Conservation (phyloP, 148 eudicot genomes). For the Spergularia marina region DNA sequence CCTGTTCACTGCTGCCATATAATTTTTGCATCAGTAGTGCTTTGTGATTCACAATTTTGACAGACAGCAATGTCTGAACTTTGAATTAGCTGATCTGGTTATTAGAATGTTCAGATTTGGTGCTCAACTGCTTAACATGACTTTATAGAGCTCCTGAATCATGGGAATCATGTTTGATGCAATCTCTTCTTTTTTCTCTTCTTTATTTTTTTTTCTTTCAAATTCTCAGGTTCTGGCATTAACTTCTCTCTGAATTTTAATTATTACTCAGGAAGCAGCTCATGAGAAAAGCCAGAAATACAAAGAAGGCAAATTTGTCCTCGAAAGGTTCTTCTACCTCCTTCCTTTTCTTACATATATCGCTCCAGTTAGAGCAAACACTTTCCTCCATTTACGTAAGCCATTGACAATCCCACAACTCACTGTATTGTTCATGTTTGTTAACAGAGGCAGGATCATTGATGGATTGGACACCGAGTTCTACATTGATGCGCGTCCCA, state of each 20-base stretch:
- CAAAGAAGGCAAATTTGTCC: constrained; percentile 87
- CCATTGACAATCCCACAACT: not conserved
- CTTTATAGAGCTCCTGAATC: not conserved
- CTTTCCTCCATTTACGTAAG: not conserved
- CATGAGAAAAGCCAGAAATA: constrained; percentile 80
- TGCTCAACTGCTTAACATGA: too few species aligned
- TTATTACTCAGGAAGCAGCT: constrained; percentile 53
- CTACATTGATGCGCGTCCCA: constrained; percentile 56
- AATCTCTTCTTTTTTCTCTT: not conserved
- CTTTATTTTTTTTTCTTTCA: not conserved
- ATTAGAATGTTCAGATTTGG: too few species aligned
- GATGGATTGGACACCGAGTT: constrained; percentile 68
- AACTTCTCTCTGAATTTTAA: not conserved
- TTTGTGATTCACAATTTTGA: too few species aligned
- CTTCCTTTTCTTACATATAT: not conserved
- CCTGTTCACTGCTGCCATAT: too few species aligned
- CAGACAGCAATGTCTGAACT: too few species aligned
- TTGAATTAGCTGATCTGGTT: too few species aligned
- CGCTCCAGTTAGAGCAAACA: not conserved
- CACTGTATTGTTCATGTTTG: not conserved
- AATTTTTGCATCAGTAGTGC: too few species aligned
- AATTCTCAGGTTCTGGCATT: not conserved
- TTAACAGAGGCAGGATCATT: constrained; percentile 64
- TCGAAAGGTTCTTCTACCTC: constrained; percentile 56
- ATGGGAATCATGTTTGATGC: not conserved